phyloP scores from a whole-genome alignment of 2,329 filamentous ascomycete species.

The Metarhizium album region DNA sequence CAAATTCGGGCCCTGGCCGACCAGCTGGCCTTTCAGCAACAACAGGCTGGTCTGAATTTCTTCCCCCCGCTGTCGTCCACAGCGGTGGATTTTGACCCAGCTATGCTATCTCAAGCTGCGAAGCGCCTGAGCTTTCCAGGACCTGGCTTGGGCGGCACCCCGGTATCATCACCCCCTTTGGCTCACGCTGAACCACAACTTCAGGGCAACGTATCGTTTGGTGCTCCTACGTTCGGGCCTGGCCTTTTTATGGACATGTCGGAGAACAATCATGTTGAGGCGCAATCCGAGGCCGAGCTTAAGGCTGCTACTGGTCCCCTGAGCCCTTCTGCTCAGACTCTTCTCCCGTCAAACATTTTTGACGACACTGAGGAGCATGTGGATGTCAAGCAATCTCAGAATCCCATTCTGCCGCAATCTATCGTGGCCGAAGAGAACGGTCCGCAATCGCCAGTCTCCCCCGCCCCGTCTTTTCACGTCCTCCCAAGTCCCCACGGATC shows the following conservation, averaged over 20 bases:
- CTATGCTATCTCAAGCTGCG: slow-evolving; percentile 26
- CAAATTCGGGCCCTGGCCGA: slow-evolving; percentile 35
- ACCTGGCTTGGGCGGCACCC: slow-evolving; percentile 1
- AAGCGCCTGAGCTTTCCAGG: slow-evolving; percentile 30
- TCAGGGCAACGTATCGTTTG: slow-evolving; percentile 43
- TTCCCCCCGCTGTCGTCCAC: slow-evolving; percentile 35
- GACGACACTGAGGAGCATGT: slow-evolving; percentile 48
- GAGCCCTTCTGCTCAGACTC: slow-evolving; percentile 63
- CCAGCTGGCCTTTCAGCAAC: slow-evolving; percentile 31
- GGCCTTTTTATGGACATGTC: slow-evolving; percentile 42
- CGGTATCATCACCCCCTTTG: slow-evolving; percentile 4
- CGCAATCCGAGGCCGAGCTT: slow-evolving; percentile 51
- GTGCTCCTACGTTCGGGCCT: slow-evolving; percentile 39
- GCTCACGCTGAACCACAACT: slow-evolving; percentile 28
- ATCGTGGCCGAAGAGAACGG: slow-evolving; percentile 26
- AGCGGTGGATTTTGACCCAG: slow-evolving; percentile 36
- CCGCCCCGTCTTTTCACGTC: slow-evolving; percentile 43
- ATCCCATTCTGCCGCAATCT: slow-evolving; percentile 23
- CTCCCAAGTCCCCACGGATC: slow-evolving; percentile 54
- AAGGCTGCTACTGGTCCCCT: slow-evolving; percentile 56
- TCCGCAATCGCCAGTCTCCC: slow-evolving; percentile 51
- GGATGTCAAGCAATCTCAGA: slow-evolving; percentile 30
- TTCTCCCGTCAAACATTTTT: slow-evolving; percentile 58
- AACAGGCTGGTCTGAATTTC: slow-evolving; percentile 31
- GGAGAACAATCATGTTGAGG: slow-evolving; percentile 25